A percentile compares a stretch with the other conserved stretches of the same genome.
These are phyloP conservation scores for Aquilaria agallochum DNA, from an alignment of 441 rosid species.

Conservation along the genomic window DNA sequence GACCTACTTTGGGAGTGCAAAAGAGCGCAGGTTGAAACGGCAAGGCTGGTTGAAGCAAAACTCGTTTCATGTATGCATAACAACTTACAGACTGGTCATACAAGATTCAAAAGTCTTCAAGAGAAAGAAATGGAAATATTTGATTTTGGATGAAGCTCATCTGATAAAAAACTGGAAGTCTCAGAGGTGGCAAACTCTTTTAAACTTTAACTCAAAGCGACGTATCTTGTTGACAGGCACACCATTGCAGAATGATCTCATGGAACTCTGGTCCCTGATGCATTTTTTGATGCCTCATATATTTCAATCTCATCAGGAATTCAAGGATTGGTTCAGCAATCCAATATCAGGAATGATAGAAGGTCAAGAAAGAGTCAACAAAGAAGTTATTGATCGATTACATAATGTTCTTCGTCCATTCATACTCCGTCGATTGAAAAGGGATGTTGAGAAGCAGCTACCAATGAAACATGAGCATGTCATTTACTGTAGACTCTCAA, in stretches of 20 bases:
- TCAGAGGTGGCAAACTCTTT: constrained; percentile 99
- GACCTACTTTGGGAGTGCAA: constrained; percentile 99
- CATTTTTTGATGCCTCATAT: constrained; percentile 99
- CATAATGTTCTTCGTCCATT: constrained; percentile 99
- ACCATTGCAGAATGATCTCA: constrained; percentile 98
- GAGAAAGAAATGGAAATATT: constrained; percentile 99
- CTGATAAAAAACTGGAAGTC: constrained; percentile 99
- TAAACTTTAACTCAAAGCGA: constrained; percentile 97
- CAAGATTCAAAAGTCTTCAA: constrained; percentile 98
- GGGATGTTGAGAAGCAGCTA: constrained; percentile 99
- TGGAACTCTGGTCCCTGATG: constrained; percentile 99
- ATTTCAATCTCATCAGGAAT: constrained; percentile 99
- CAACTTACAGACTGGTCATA: constrained; percentile 95
- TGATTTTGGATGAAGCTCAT: constrained; percentile 99
- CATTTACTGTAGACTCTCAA: constrained; percentile 90
- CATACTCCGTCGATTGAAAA: constrained; percentile 91
- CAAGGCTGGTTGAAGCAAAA: constrained; percentile 99
- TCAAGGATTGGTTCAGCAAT: constrained; percentile 99
- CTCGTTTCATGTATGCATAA: constrained; percentile 95
- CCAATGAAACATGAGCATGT: constrained; percentile 96
- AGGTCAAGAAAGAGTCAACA: constrained; percentile 97
- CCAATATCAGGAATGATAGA: constrained; percentile 99
- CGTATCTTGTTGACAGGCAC: constrained; percentile 98
- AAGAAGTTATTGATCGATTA: constrained; percentile 97
- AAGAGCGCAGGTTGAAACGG: constrained; percentile 94